phyloP scores from a whole-genome alignment of 495 filamentous ascomycete species.

The Aspergillus homomorphus region DNA sequence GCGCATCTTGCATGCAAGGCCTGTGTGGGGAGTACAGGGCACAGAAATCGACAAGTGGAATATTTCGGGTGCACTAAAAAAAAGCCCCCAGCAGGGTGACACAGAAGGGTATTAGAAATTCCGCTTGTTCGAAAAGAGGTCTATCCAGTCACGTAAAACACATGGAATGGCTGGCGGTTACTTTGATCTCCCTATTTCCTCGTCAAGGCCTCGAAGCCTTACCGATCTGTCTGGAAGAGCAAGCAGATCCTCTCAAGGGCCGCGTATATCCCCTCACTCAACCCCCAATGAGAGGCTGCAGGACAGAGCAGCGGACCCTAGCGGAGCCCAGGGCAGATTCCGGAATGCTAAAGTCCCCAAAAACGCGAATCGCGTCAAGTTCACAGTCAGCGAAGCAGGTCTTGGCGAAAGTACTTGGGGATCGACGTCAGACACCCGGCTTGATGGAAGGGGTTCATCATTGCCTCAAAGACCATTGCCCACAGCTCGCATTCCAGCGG shows the following conservation, averaged over 20 bases:
- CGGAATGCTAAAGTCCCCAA: slow-evolving; percentile 46
- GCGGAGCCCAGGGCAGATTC: slow-evolving; percentile 30
- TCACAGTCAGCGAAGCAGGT: slow-evolving; percentile 29
- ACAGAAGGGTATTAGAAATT: slow-evolving; percentile 9
- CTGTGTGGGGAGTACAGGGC: not conserved
- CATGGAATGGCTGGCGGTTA: slow-evolving; percentile 40
- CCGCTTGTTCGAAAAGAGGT: slow-evolving; percentile 7
- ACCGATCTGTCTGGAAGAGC: slow-evolving; percentile 27
- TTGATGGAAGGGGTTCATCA: slow-evolving; percentile 31
- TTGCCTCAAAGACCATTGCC: slow-evolving; percentile 38
- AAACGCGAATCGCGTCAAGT: slow-evolving; percentile 39
- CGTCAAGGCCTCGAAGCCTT: slow-evolving; percentile 31
- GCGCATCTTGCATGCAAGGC: not conserved
- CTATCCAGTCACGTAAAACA: slow-evolving; percentile 15
- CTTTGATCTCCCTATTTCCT: slow-evolving; percentile 36
- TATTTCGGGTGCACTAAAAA: not conserved
- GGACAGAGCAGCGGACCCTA: slow-evolving; percentile 19
- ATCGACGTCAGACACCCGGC: slow-evolving; percentile 29
- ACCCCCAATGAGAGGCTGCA: slow-evolving; percentile 26
- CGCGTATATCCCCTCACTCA: slow-evolving; percentile 25
- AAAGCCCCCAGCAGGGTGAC: slow-evolving; percentile 10
- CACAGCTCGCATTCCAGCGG: slow-evolving; percentile 41
- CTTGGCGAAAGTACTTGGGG: slow-evolving; percentile 19
- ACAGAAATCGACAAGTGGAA: slow-evolving; percentile 4
- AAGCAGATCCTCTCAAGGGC: slow-evolving; percentile 26